phyloP scores from a whole-genome alignment of 1,284 basidiomycete species.

The Leucoagaricus sp. region DNA sequence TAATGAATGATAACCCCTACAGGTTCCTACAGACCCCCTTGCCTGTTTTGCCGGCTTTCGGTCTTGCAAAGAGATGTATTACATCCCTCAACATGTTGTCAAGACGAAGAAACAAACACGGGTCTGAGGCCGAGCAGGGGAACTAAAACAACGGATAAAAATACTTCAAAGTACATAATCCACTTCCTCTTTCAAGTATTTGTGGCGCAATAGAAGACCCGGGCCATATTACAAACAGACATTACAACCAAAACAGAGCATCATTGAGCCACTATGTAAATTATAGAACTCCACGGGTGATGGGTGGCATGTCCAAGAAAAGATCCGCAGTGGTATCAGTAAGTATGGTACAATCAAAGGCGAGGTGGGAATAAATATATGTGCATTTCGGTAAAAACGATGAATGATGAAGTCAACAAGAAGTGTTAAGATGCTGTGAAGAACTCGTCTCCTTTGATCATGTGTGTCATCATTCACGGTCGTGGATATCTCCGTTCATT shows the following conservation, averaged over 20 bases:
- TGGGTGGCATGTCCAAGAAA: slow-evolving; percentile 3
- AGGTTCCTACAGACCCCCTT: background rate
- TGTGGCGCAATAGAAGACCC: slow-evolving; percentile 1
- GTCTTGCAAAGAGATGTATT: slow-evolving; percentile 1
- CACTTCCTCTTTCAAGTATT: background rate
- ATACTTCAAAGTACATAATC: background rate
- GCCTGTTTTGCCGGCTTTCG: slow-evolving; percentile 6
- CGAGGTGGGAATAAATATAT: slow-evolving; percentile 13
- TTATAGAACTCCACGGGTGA: background rate
- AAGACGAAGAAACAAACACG: background rate
- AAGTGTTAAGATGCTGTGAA: slow-evolving; percentile 1
- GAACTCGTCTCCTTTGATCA: slow-evolving; percentile 11
- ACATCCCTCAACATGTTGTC: background rate
- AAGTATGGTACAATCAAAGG: slow-evolving; percentile 15
- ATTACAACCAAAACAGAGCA: slow-evolving; percentile 13
- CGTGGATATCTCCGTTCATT: slow-evolving; percentile 30
- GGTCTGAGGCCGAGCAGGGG: background rate
- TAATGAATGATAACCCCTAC: slow-evolving; percentile 4
- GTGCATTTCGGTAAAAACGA: slow-evolving; percentile 4
- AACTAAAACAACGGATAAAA: background rate
- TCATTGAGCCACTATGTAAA: slow-evolving; percentile 8
- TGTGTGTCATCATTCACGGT: slow-evolving; percentile 26
- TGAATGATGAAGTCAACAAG: slow-evolving; percentile 5
- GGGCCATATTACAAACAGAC: slow-evolving; percentile 10
- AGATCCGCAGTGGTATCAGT: slow-evolving; percentile 9